Evolutionary conservation across 768 basidiomycete genomes (phyloP), one percentile per base, ranked within the genome.

Genomic region (Rubroboletus pulcherrimus): DNA sequence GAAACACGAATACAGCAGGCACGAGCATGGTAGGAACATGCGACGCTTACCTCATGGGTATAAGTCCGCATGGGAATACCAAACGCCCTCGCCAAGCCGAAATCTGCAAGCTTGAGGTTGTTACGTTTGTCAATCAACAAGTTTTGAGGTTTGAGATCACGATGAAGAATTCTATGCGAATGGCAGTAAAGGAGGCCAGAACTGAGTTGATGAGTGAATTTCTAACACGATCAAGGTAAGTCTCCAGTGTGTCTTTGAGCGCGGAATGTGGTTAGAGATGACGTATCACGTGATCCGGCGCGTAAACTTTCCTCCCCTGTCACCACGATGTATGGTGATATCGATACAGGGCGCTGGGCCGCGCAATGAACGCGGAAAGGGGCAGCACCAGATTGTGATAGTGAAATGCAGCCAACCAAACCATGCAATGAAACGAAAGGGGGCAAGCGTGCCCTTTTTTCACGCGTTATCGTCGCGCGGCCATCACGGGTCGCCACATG

Each of bases 61-160:
- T 98, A 99, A n/a, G 96, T 97, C 63, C 97, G 81, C 79, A 99
- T 86, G 40, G 97, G 97, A 63, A 99, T 98, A 55, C 97, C 97
- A 70, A 99, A 99, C 11, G 96, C 96, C 57, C 96, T 80, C 2
- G 96, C 95, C 42, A 98, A 81, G 40, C 96, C 96, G 66, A 98
- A 98, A 74, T 98, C 96, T 14, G 93, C 95, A 26, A 98, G 82
- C 74, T 98, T 98, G 52, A 98, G 81, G 69, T 97, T 96, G 60
- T 91, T 86, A 50, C 84, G 75, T 60, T 84, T 86, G 76, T 94
- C 87, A 69, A 98, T 97, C 56, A 98, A 81, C 53, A 98, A 75
- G 73, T 98, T 98, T 74, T 98, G 95, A 1, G 93, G 93, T 72
- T 96, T 98, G 62, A 98, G 80, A 73, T 98, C 96, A 47, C 96